phyloP scores from a whole-genome alignment of 169 alveolate species.

The Cryptosporidium canis region DNA sequence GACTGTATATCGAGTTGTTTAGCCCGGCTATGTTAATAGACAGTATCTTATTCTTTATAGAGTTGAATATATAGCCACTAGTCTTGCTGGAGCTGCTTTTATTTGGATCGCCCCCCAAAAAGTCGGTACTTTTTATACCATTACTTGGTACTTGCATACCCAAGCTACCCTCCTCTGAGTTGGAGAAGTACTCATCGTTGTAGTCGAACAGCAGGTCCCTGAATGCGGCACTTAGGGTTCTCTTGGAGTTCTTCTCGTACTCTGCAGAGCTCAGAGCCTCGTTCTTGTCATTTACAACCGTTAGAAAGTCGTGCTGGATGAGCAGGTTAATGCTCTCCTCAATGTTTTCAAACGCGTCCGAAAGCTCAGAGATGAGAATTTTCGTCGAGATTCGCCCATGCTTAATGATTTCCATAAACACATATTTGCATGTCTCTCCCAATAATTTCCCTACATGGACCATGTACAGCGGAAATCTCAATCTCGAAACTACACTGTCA shows the following conservation, averaged over 20 bases:
- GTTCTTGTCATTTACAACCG: neutral
- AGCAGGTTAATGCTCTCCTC: constrained; percentile 1
- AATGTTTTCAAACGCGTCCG: constrained; percentile 33
- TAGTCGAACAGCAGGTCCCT: constrained; percentile 33
- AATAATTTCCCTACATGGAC: constrained; percentile 17
- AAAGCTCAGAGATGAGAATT: constrained; percentile 27
- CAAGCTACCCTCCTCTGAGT: neutral
- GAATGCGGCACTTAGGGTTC: neutral
- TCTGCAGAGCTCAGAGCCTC: neutral
- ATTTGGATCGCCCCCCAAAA: neutral
- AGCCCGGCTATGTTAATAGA: constrained; percentile 8
- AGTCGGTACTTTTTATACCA: neutral
- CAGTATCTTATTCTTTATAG: constrained; percentile 20
- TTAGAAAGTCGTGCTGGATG: constrained; percentile 7
- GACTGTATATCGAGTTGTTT: constrained; percentile 41
- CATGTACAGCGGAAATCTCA: constrained; percentile 57
- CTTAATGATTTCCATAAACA: constrained; percentile 52
- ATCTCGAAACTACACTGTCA: constrained; percentile 18
- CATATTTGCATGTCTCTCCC: constrained; percentile 22
- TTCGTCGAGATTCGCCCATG: constrained; percentile 57
- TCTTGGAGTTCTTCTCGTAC: neutral
- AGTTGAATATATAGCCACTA: neutral
- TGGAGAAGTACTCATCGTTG: neutral
- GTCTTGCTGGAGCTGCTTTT: neutral
- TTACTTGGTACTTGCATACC: neutral